A percentile compares a stretch with the other conserved stretches of the same genome.
These are phyloP conservation scores for Lecanicillium sp. DNA, from an alignment of 2,329 filamentous ascomycete genomes.

Conservation along the genomic window DNA sequence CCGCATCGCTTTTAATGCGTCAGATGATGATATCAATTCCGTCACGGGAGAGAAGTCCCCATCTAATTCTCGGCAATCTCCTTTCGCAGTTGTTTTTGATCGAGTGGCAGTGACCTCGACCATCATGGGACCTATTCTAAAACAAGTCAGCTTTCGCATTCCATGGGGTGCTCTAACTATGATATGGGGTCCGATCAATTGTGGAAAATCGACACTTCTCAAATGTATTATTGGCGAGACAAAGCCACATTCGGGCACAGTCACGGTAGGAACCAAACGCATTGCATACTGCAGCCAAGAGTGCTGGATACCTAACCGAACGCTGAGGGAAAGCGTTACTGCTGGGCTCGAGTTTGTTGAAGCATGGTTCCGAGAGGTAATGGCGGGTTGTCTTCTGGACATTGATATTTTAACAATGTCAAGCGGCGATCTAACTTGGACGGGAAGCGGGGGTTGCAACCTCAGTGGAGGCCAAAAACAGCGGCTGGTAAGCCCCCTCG, in stretches of 20 bases:
- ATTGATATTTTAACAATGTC: neutral
- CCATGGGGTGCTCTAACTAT: constrained; percentile 1
- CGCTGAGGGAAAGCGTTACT: neutral
- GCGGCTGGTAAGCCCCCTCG: neutral
- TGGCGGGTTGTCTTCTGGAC: neutral
- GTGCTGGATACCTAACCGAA: neutral
- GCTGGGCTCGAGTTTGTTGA: neutral
- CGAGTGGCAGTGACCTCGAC: neutral
- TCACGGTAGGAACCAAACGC: neutral
- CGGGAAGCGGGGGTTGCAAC: constrained; percentile 4
- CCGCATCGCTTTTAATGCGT: neutral
- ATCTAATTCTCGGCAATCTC: neutral
- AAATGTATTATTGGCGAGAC: neutral
- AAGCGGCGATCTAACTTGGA: neutral
- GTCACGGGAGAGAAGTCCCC: no score
- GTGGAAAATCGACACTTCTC: neutral
- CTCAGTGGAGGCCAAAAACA: constrained; percentile 11
- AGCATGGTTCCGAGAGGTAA: neutral
- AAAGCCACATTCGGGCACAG: neutral
- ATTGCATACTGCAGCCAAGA: neutral
- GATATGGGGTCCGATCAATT: constrained; percentile 4
- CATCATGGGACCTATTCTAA: neutral
- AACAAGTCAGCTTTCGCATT: neutral
- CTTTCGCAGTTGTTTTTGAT: no score
- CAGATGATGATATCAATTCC: no score